These are phyloP conservation scores for Fusarium ramigenum DNA, from an alignment of 2,329 filamentous ascomycete species.

Conservation along the genomic window DNA sequence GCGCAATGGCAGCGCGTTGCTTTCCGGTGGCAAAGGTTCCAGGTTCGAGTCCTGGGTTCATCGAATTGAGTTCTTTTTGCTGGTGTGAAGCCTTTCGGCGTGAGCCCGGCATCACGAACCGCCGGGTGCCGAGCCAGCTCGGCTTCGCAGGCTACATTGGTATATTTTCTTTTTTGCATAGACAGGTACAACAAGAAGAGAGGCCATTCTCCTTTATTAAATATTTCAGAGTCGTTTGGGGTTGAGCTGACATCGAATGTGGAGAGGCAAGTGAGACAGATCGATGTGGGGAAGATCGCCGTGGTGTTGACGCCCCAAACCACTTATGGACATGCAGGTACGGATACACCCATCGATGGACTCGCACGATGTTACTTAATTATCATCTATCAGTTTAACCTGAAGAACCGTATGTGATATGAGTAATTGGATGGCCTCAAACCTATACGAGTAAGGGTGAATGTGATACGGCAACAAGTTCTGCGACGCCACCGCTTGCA, in stretches of 20 bases:
- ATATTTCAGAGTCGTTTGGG: too few species aligned
- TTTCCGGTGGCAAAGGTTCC: constrained; percentile 50
- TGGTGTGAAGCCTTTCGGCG: too few species aligned
- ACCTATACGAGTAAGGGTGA: too few species aligned
- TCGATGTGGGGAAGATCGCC: background rate
- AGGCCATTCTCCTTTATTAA: too few species aligned
- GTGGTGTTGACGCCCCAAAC: background rate
- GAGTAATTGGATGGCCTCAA: rapidly evolving
- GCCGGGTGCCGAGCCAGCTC: too few species aligned
- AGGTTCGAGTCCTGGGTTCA: constrained; percentile 51
- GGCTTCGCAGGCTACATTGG: too few species aligned
- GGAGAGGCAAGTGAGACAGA: background rate
- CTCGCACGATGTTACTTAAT: background rate
- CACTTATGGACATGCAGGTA: background rate
- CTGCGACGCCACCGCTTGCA: too few species aligned
- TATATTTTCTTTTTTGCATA: too few species aligned
- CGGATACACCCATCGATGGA: background rate
- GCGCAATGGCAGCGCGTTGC: constrained; percentile 45
- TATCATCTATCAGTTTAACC: background rate
- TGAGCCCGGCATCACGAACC: too few species aligned
- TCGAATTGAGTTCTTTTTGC: too few species aligned
- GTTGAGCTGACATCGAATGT: background rate
- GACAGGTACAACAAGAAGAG: too few species aligned
- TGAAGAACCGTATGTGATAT: rapidly evolving
- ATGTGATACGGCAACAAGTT: too few species aligned